These are phyloP conservation scores for Arthrobotrys conoides DNA, from an alignment of 2,329 filamentous ascomycete species.

Conservation along the genomic window DNA sequence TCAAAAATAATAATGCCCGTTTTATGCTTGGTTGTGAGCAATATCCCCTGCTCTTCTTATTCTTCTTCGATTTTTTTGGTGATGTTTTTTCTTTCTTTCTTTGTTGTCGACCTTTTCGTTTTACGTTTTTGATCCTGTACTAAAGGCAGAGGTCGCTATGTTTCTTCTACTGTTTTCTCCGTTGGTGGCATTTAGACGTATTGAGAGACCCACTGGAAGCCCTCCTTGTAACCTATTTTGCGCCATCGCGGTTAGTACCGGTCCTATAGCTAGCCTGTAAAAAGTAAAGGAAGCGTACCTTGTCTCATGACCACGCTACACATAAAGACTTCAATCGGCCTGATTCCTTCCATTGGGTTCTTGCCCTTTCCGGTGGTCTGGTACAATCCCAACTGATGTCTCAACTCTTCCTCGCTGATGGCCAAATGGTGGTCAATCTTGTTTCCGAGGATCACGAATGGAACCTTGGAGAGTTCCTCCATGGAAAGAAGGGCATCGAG, in stretches of 20 bases:
- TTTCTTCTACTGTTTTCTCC: slow-evolving; percentile 15
- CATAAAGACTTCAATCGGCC: slow-evolving; percentile 98
- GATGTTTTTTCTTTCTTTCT: slow-evolving; percentile 15
- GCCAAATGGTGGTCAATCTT: slow-evolving; percentile 99
- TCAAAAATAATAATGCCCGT: slow-evolving; percentile 26
- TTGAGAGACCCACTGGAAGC: slow-evolving; percentile 91
- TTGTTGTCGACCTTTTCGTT: slow-evolving; percentile 11
- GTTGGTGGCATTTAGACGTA: slow-evolving; percentile 77
- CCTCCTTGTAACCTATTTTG: slow-evolving; percentile 81
- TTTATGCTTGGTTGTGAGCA: slow-evolving; percentile 16
- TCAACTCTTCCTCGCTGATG: slow-evolving; percentile 93
- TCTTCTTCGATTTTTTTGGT: not conserved
- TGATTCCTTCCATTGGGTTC: slow-evolving; percentile 89
- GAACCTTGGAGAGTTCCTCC: slow-evolving; percentile 96
- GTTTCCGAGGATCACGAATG: slow-evolving; percentile 96
- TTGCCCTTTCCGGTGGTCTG: slow-evolving; percentile 98
- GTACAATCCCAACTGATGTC: slow-evolving; percentile 91
- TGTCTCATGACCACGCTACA: slow-evolving; percentile 99
- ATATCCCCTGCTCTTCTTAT: slow-evolving; percentile 21
- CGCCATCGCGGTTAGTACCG: slow-evolving; percentile 57
- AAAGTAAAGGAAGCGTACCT: slow-evolving; percentile 71
- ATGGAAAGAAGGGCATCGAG: slow-evolving; percentile 94
- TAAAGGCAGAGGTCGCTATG: not conserved
- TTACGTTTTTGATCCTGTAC: not conserved
- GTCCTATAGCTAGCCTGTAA: slow-evolving; percentile 50